Percentiles rank a stretch among this genome's conserved stretches.
phyloP scores from a whole-genome alignment of 2,329 filamentous ascomycete species.

The Dactylellina haptotyla region DNA sequence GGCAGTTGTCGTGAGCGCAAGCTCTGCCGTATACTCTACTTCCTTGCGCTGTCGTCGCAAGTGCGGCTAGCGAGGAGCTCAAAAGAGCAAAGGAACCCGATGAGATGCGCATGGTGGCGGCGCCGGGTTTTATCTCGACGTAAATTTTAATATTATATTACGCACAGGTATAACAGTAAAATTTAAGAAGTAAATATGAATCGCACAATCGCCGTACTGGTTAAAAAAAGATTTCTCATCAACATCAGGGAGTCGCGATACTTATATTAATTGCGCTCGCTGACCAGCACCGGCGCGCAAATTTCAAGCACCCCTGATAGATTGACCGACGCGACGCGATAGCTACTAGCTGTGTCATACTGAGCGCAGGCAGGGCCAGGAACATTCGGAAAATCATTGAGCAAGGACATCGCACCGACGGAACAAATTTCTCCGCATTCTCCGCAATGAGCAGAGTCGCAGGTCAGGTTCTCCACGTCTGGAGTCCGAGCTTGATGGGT shows the following conservation, averaged over 20 bases:
- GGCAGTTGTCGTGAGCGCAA: constrained; percentile 40
- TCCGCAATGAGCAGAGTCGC: not conserved
- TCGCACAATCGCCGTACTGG: not conserved
- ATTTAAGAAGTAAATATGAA: not conserved
- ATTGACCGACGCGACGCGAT: not conserved
- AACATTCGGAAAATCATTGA: constrained; percentile 25
- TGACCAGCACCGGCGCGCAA: not conserved
- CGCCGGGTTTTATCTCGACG: too few relatives aligned
- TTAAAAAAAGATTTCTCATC: not conserved
- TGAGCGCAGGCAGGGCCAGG: not conserved
- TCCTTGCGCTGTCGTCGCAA: constrained; percentile 19
- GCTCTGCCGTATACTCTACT: constrained; percentile 24
- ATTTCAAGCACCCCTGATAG: not conserved
- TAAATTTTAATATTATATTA: not conserved
- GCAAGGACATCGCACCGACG: constrained; percentile 2
- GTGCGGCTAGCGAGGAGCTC: constrained; percentile 14
- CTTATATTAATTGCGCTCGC: too few relatives aligned
- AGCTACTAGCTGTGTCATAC: not conserved
- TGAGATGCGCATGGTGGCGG: constrained; percentile 17
- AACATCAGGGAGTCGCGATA: not conserved
- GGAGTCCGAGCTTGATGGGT: constrained; percentile 23
- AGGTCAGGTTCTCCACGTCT: constrained; percentile 21
- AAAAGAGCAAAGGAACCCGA: constrained; percentile 19
- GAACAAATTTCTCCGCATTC: constrained; percentile 42
- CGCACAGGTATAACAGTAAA: not conserved